Evolutionary conservation across 768 basidiomycete genomes (phyloP), one percentile per base, ranked within the genome.

Genomic region (Pulveroboletus sp.): DNA sequence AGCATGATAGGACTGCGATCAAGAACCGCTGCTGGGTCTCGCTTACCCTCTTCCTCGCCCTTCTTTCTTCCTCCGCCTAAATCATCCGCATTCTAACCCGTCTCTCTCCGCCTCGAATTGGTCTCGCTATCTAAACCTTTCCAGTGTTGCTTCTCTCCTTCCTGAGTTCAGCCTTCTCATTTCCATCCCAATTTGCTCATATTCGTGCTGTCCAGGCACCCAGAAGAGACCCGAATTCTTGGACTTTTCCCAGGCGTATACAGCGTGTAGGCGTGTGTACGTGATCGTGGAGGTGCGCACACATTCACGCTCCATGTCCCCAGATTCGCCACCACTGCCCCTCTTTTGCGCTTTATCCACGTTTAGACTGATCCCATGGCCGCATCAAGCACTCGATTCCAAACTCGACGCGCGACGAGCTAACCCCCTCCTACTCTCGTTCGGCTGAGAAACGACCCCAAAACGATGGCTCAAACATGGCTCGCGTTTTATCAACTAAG

Each of bases 201-300:
- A 50, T 57, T 46, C 36, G 47, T 48, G 27, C 15, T 32, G 3
- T 28, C 47, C 47, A 60, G 59, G 59, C 49, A 60, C 55, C 47
- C 50, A 60, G 55, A 51, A 45, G 26, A 21, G 32, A 27, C 32
- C 46, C 48, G 18, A 37, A n/a, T 47, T 37, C 14, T 33, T 27
- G 12, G 26, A 3, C 24, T 8, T 26, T 41, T 57, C 51, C 56
- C 49, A 57, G 36, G 39, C 24, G 14, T 43, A 14, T 18, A 3
- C 45, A 15, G 24, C 12, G 31, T 32, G 30, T 30, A 37, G 15
- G 38, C 15, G 38, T 31, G 40, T 40, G 36, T 46, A 43, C 8
- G 46, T 32, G 33, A 46, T 41, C 17, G 18, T 18, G n/a, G 0
- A 30, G 37, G 44, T 43, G 27, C 54, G 21, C 21, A 15, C 41